Evolutionary conservation across 2,329 filamentous ascomycete species (phyloP), one percentile per base, ranked within the genome.

Genomic region (Stagonosporopsis vannaccii): DNA sequence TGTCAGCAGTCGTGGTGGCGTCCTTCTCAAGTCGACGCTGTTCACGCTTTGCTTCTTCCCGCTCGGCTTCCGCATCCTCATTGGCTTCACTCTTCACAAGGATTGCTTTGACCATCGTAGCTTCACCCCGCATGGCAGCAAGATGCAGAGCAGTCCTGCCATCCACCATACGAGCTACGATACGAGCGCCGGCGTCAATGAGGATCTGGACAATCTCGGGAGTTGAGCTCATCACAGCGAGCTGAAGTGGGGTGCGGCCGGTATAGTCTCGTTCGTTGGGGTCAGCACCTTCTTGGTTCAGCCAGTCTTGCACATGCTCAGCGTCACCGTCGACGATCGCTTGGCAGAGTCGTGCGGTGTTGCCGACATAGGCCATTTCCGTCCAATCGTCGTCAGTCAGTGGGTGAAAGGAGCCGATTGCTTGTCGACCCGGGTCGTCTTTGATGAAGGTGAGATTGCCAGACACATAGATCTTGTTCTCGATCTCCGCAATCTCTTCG

Each of bases 311-410:
- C 3, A 96, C 89, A 59, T 86, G 83, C 33, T 90, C 87, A 3
- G 89, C 64, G 72, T 96, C 88, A 1, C 84, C 80, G 63, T 92
- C 87, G 4, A 93, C 86, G 54, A 96, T 96, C 0, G 90, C 91
- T 68, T 92, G 89, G 67, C 90, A 96, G 2, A 96, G 81, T 15
- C 84, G 81, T 33, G 86, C 87, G 1, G 90, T 93, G 62, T 92
- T 90, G 11, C 91, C 90, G 32, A 96, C 83, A 63, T 96, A 96
- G 0, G 91, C 91, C 91, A 96, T 95, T 62, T 93, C 90, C 0
- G 91, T 95, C 90, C 91, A 96, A 69, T 95, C 91, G 46, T 91
- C 83, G 37, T 91, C 87, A 0, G 89, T 93, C 33, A 94, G 81
- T 0, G 91, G 92, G 65, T 95, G 89, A 78, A 96, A 96, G 37